Base-by-base conservation (phyloP, 768 basidiomycete species). In the Hypsizygus marmoreus region DNA sequence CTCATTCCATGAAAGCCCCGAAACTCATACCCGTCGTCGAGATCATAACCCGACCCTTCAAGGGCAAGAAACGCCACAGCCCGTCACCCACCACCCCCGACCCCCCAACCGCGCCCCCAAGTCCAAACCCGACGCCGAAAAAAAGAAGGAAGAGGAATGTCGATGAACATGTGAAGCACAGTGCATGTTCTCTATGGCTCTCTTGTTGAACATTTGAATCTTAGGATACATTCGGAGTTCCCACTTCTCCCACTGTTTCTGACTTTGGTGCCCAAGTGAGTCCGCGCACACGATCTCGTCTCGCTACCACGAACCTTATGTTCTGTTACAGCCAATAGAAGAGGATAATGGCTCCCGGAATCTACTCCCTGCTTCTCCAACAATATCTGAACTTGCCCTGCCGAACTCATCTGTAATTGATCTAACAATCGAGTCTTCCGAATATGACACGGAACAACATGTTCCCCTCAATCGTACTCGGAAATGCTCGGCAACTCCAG, bases 381-480 rank as follows among this genome's bases (percentile, higher is more conserved):
- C 63, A 7, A 45, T 54, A 7, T 65, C 63, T 13, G 56, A 58
- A 20, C 51, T 47, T 49, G 31, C 30, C 6, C 30, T 23, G 29
- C 26, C 39, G 9, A 9, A 31, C 5, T 23, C 25, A 17, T 41
- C 47, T 8, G 26, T 24, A 9, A 32, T 32, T 9, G 43, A 45
- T 30, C 28, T 43, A 13, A 33, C 32, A 3, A 22, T 23, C 20
- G 32, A 20, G 11, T 14, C 31, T 16, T 43, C 34, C 14, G 34
- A 29, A 3, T 33, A 49, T 34, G 41, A 49, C 13, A 26, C 16
- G 17, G 16, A 4, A 13, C 6, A 14, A 19, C 25, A 8, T 44
- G 30, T 20, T 20, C 17, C 19, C 32, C 24, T 26, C 43, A 4
- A 11, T n/a, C 24, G 17, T 22, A 35, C 16, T 23, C 38, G 1